These are phyloP conservation scores for Aphanomyces stellatus DNA, from an alignment of 352 stramenopile genomes.

Conservation along the genomic window DNA sequence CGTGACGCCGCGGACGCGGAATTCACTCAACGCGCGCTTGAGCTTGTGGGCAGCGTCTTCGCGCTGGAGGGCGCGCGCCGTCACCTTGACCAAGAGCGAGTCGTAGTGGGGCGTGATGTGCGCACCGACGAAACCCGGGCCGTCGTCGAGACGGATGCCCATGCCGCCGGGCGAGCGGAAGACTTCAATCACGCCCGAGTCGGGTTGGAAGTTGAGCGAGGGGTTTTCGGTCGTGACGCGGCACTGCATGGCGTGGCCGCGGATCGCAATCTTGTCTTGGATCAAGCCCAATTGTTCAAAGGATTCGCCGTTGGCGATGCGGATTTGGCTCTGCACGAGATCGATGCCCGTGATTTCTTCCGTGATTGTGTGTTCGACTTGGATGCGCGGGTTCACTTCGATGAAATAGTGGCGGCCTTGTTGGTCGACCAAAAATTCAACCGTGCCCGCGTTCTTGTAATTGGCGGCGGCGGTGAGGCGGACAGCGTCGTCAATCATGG, in stretches of 20 bases:
- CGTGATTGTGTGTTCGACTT: constrained; percentile 92
- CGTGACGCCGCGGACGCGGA: constrained; percentile 93
- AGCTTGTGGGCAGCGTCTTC: constrained; percentile 90
- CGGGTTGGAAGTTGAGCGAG: constrained; percentile 91
- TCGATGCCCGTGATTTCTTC: constrained; percentile 93
- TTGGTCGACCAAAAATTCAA: constrained; percentile 98
- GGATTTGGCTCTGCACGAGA: constrained; percentile 95
- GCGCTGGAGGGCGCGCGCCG: constrained; percentile 84
- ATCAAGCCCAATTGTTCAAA: constrained; percentile 90
- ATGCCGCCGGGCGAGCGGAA: constrained; percentile 93
- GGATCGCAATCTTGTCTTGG: constrained; percentile 90
- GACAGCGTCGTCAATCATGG: constrained; percentile 91
- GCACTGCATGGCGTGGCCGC: constrained; percentile 95
- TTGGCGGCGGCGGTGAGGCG: constrained; percentile 85
- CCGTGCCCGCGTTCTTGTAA: constrained; percentile 95
- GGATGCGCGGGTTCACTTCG: constrained; percentile 98
- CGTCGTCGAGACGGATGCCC: constrained; percentile 95
- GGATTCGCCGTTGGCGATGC: constrained; percentile 87
- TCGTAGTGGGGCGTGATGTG: constrained; percentile 98
- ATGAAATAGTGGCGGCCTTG: constrained; percentile 93
- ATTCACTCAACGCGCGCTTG: constrained; percentile 91
- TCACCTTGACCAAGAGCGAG: constrained; percentile 97
- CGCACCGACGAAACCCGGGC: constrained; percentile 92
- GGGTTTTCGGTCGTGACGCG: constrained; percentile 95
- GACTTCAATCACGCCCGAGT: constrained; percentile 95